Base-by-base conservation (phyloP, 257 asterid genomes). In the Euphrasia confusa region DNA sequence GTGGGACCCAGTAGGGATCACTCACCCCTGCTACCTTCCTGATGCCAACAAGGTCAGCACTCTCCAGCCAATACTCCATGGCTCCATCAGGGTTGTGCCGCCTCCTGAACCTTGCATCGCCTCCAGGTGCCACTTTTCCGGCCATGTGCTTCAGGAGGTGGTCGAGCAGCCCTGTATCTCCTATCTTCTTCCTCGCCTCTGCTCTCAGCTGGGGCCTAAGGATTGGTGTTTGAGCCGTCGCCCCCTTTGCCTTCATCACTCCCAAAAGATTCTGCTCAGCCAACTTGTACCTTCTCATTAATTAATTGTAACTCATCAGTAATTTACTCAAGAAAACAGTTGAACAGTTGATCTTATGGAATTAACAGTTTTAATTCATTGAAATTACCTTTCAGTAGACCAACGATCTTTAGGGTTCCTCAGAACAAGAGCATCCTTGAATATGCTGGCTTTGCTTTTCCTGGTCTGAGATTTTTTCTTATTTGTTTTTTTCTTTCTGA, bases 61-160 rank as follows among this genome's bases (percentile, higher is more conserved):
- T 77, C 75, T 92, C 99, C 78, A 92, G 63, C 99, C 99, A 92
- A 72, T 92, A 92, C 82, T 92, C 95, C 97, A 92, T 92, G 39
- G 95, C 95, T 28, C 99, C 99, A 21, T 89, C 97, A 3, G 96
- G 89, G 74, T 90, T 85, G 80, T 90, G 96, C 72, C 98, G 69
- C 68, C 98, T 65, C 66, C 98, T 68, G 74, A 90, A 90, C 54
- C 98, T 70, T 57, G 75, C 83, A 17, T 71, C 61, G 12, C 85
- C 88, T 2, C 89, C 88, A 1, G 99, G 99, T 28, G 97, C 95
- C 69, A 84, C 73, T 77, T 84, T 87, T 24, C 96, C 99, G 1
- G 99, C 95, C 95, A 92, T 81, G 68, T 92, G 99, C 85, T 92
- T 92, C 56, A 89, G 83, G 27, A 92, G 90, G 70, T 92, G 99